These are phyloP conservation scores for Tylopilus sp. DNA, from an alignment of 768 basidiomycete genomes.

Conservation along the genomic window DNA sequence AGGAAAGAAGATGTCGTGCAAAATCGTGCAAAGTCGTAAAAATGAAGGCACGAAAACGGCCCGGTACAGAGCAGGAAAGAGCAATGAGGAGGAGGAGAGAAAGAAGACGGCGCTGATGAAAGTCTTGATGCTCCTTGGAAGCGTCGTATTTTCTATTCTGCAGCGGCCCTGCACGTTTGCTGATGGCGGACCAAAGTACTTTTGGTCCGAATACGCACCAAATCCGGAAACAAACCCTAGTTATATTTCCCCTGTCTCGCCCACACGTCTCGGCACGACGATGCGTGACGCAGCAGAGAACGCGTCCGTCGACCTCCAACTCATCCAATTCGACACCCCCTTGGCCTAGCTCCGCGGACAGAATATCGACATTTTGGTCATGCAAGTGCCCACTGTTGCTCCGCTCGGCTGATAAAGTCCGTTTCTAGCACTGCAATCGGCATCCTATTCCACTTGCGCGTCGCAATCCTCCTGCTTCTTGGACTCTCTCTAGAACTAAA, in stretches of 20 bases:
- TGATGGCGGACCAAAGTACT: slow-evolving; percentile 10
- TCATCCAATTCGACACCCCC: background rate
- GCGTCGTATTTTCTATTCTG: slow-evolving; percentile 35
- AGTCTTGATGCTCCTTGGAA: slow-evolving; percentile 28
- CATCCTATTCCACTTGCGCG: background rate
- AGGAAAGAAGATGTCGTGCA: slow-evolving; percentile 55
- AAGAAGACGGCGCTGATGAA: slow-evolving; percentile 34
- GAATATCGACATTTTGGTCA: slow-evolving; percentile 5
- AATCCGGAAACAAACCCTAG: background rate
- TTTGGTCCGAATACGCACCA: slow-evolving; percentile 19
- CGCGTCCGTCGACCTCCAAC: background rate
- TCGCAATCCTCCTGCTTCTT: background rate
- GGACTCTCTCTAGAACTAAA: background rate
- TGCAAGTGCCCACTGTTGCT: background rate
- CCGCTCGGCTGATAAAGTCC: slow-evolving; percentile 6
- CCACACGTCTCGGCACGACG: background rate
- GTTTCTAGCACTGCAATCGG: background rate
- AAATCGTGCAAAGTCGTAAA: slow-evolving; percentile 67
- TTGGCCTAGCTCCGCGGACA: slow-evolving; percentile 11
- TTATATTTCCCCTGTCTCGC: background rate
- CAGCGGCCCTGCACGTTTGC: slow-evolving; percentile 25
- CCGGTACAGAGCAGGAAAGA: slow-evolving; percentile 26
- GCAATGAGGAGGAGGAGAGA: slow-evolving; percentile 22
- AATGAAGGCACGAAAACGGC: slow-evolving; percentile 34
- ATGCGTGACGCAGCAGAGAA: background rate